phyloP scores from a whole-genome alignment of 1,139 yeast genomes.

The Geotrichum phurueaensis region DNA sequence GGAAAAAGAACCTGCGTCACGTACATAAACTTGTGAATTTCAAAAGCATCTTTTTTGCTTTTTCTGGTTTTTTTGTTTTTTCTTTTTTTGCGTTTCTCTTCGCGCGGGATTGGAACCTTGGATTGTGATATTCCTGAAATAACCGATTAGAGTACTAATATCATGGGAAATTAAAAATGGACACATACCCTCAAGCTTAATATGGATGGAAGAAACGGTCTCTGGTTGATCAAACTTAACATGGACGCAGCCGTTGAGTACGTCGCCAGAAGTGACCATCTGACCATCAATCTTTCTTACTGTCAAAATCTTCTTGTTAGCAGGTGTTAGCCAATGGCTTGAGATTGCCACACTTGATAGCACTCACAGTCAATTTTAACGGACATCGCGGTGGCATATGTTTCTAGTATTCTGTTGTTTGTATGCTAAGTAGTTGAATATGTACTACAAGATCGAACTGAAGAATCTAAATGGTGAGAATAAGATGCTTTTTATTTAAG shows the following conservation, averaged over 20 bases:
- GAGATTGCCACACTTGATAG: not conserved
- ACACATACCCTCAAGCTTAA: conserved; percentile 18
- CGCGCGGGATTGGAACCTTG: conserved; percentile 14
- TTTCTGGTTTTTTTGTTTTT: too few species aligned
- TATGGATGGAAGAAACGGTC: conserved; percentile 12
- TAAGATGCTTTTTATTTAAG: too few species aligned
- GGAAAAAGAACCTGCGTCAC: conserved; percentile 56
- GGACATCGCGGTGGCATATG: not conserved
- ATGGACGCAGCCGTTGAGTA: conserved; percentile 9
- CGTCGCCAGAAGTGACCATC: conserved; percentile 16
- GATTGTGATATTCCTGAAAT: conserved; percentile 14
- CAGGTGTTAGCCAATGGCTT: not conserved
- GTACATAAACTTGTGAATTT: conserved; percentile 52
- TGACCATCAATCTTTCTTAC: conserved; percentile 3
- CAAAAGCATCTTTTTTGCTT: conserved; percentile 31
- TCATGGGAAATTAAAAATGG: too few species aligned
- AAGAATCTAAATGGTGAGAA: too few species aligned
- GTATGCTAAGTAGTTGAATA: too few species aligned
- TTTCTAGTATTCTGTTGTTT: not conserved
- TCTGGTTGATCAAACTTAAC: conserved; percentile 9
- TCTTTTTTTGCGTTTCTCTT: too few species aligned
- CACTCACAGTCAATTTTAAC: conserved; percentile 13
- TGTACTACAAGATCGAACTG: too few species aligned
- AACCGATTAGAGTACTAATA: not conserved
- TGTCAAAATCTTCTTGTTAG: not conserved